Base-by-base conservation (phyloP, 2,329 filamentous ascomycete genomes). In the Cladophialophora immunda region DNA sequence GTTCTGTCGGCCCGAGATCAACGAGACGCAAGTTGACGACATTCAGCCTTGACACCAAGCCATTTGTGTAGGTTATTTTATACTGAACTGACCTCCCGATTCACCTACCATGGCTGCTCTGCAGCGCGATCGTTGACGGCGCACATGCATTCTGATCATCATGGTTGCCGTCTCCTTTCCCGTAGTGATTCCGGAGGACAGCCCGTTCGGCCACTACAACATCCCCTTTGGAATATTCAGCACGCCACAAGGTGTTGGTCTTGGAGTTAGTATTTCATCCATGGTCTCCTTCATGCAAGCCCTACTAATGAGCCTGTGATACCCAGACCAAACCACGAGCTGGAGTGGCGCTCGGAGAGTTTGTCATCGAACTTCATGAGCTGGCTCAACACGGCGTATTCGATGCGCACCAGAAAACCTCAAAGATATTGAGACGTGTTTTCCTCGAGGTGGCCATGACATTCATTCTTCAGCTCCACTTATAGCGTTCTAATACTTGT, bases 181-280 rank as follows among this genome's bases (percentile, higher is more conserved):
- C 4, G 17, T 62, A 5, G 11, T 4, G 27, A 36, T 64, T 25
- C 19, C 53, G 9, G 19, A 55, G 30, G 58, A 32, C 19, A 30
- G 25, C 27, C 63, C 56, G 8, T 65, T 65, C 34, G 25, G 45
- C 6, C n/a, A 45, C 7, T 27, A 54, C 3, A 65, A 65, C 30
- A 36, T 65, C 6, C 63, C 63, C 3, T 65, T 61, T 65, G 63
- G 63, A 9, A 56, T 65, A n/a, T 61, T 65, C 58, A 61, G 56
- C 22, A 65, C 63, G 8, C 17, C 30, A 11, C n/a, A 13, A 4
- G 45, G 25, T n/a, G 15, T 56, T 47, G 61, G 61, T 34, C 52
- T 47, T 27, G 61, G 61, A n/a, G 61, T 64, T 25, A 59, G 57
- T 58, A 17, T 25, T 27, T 41, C 4, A 19, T 19, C 8, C 19